A percentile compares a stretch with the other conserved stretches of the same genome.
Conservation (phyloP, 371 early-diverging fungal genomes). For the Mucor indicus region DNA sequence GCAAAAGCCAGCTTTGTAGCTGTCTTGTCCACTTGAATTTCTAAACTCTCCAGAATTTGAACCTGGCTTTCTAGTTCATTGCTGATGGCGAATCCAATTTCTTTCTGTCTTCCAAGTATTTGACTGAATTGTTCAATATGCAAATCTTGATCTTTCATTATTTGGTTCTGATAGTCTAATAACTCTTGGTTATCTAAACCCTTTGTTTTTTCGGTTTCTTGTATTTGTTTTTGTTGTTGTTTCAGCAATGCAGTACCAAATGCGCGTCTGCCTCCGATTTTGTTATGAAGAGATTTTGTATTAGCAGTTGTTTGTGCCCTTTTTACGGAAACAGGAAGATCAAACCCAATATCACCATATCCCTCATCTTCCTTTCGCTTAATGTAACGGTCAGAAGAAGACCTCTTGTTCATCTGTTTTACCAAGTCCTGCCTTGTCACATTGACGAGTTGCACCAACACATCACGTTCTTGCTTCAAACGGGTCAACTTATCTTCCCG, state of each 20-base stretch:
- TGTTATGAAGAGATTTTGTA: not conserved
- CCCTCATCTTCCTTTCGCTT: too few relatives aligned
- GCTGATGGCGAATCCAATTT: constrained; percentile 81
- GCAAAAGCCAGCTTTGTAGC: constrained; percentile 67
- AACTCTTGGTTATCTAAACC: constrained; percentile 72
- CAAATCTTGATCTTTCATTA: constrained; percentile 80
- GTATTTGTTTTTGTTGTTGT: constrained; percentile 26
- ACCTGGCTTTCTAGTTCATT: constrained; percentile 87
- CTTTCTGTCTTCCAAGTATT: constrained; percentile 75
- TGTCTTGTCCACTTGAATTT: constrained; percentile 69
- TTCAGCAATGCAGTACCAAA: constrained; percentile 60
- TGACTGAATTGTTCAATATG: constrained; percentile 70
- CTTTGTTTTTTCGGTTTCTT: constrained; percentile 75
- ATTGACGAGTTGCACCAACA: constrained; percentile 49
- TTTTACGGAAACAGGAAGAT: constrained; percentile 5
- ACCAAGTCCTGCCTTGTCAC: constrained; percentile 46
- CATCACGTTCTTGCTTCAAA: constrained; percentile 64
- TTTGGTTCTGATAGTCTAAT: constrained; percentile 66
- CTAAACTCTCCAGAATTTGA: constrained; percentile 80
- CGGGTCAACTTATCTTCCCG: constrained; percentile 71
- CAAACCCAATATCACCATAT: constrained; percentile 28
- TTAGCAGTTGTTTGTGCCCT: not conserved
- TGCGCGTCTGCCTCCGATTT: constrained; percentile 40
- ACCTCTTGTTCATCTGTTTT: not conserved
- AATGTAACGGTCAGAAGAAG: not conserved